Conservation (phyloP, 495 filamentous ascomycete species). For the Trichoderma erinaceum region DNA sequence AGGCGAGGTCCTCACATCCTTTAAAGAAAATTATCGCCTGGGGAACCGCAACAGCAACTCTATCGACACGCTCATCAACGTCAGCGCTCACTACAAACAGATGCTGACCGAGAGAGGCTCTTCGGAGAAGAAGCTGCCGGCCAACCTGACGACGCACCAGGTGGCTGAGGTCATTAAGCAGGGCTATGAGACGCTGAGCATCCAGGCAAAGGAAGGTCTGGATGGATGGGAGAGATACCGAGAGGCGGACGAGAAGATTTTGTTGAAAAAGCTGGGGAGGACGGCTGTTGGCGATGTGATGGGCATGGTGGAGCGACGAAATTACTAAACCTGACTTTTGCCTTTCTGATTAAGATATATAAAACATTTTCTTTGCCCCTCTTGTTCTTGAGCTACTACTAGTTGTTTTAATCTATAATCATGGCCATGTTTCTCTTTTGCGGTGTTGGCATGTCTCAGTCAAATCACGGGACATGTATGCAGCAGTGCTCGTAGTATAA, state of each 20-base stretch:
- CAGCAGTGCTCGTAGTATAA: no score
- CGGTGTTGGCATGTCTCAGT: no score
- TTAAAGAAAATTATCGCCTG: constrained; percentile 66
- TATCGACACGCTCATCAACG: constrained; percentile 76
- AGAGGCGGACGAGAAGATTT: constrained; percentile 67
- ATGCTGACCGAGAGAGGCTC: constrained; percentile 60
- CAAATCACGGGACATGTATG: no score
- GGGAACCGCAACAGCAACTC: constrained; percentile 51
- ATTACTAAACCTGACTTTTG: neutral
- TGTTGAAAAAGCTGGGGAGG: constrained; percentile 81
- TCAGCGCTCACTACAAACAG: constrained; percentile 80
- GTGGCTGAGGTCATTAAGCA: constrained; percentile 89
- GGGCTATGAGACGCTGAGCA: constrained; percentile 88
- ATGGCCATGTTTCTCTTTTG: neutral
- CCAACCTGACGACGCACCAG: constrained; percentile 68
- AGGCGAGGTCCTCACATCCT: constrained; percentile 76
- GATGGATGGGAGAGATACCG: constrained; percentile 72
- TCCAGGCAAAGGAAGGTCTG: constrained; percentile 75
- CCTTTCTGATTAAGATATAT: neutral
- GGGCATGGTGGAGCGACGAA: constrained; percentile 29
- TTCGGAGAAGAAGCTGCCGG: constrained; percentile 39
- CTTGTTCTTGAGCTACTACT: neutral
- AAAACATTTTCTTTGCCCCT: neutral
- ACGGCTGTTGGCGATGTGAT: constrained; percentile 65
- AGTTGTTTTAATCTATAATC: neutral